phyloP scores from a whole-genome alignment of 345 rosid genomes.

The Gossypium arboreum region DNA sequence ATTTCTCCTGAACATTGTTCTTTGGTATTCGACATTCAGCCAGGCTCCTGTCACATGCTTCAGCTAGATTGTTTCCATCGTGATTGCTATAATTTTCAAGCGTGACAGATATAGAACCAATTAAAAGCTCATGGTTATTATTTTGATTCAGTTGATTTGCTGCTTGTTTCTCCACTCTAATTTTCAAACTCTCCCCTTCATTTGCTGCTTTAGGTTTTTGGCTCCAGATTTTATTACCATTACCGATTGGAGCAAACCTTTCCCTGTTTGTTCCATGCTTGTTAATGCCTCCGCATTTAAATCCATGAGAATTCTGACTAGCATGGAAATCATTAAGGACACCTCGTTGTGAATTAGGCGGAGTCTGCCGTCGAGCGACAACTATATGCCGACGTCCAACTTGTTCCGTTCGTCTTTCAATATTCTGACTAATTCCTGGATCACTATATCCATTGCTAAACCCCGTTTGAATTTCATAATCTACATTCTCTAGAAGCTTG shows the following conservation, averaged over 20 bases:
- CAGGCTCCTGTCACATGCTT: conserved; percentile 30
- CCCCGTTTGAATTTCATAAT: conserved; percentile 40
- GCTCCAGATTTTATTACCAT: conserved; percentile 70
- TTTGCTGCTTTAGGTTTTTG: conserved; percentile 49
- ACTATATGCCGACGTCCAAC: conserved; percentile 30
- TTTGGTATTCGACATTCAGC: conserved; percentile 40
- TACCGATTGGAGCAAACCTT: conserved; percentile 31
- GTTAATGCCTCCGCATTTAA: conserved; percentile 44
- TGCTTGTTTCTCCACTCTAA: conserved; percentile 39
- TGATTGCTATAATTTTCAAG: conserved; percentile 40
- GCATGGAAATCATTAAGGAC: conserved; percentile 44
- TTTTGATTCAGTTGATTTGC: conserved; percentile 38
- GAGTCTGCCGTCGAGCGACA: conserved; percentile 32
- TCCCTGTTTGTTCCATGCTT: conserved; percentile 58
- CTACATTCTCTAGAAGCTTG: conserved; percentile 32
- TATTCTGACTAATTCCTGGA: conserved; percentile 27
- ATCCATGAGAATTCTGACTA: conserved; percentile 34
- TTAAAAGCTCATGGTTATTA: conserved; percentile 55
- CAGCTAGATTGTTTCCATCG: conserved; percentile 32
- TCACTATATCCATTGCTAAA: conserved; percentile 35
- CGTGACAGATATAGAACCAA: conserved; percentile 76
- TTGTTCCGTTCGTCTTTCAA: conserved; percentile 28
- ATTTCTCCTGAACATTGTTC: conserved; percentile 21
- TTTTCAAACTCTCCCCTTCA: conserved; percentile 34
- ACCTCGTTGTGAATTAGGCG: conserved; percentile 42